Base-by-base conservation (phyloP, 2,329 filamentous ascomycete genomes). In the Alternaria brassicae region DNA sequence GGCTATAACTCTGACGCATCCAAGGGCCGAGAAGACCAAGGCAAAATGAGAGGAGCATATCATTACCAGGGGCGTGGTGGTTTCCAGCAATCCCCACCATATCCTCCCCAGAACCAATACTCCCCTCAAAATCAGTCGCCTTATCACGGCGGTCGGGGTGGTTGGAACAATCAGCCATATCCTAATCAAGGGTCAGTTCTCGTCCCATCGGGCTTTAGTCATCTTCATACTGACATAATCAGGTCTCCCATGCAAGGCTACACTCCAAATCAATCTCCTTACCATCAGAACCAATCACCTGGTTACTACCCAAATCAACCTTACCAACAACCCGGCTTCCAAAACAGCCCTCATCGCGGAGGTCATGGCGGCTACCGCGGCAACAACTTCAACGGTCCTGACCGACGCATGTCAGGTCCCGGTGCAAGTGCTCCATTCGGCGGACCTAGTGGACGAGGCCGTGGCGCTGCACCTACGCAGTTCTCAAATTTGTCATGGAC, bases 401-500 rank as follows among this genome's bases (percentile, higher is more conserved):
- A 81, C 60, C 80, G 82, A 60, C 80, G 82, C 39, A 34, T 80
- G 74, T 75, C 73, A 53, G 71, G 72, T 28, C 81, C 86, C 48
- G 83, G 83, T 39, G 51, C 65, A 23, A 66, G 53, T 41, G 41
- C 60, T 23, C 79, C 80, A 25, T 82, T 84, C 30, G 74, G 73
- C 48, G 68, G 76, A 2, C 72, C 77, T 36, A 68, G 77, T 19
- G 78, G 80, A 30, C 84, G 89, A 51, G 87, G 88, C 34, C 81
- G 85, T 64, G 83, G 81, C 32, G 81, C 82, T 41, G 63, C 67
- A 17, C 72, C 71, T 12, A 76, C 75, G 63, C 81, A 88, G 78
- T 85, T 89, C 81, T 83, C 88, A 78, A 87, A 91, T 78, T 75
- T 88, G 2, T 91, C 92, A 44, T 93, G 91, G 90, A 90, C 86